These are phyloP conservation scores for Hypoxylon fuscum DNA, from an alignment of 495 filamentous ascomycete species.

Conservation along the genomic window DNA sequence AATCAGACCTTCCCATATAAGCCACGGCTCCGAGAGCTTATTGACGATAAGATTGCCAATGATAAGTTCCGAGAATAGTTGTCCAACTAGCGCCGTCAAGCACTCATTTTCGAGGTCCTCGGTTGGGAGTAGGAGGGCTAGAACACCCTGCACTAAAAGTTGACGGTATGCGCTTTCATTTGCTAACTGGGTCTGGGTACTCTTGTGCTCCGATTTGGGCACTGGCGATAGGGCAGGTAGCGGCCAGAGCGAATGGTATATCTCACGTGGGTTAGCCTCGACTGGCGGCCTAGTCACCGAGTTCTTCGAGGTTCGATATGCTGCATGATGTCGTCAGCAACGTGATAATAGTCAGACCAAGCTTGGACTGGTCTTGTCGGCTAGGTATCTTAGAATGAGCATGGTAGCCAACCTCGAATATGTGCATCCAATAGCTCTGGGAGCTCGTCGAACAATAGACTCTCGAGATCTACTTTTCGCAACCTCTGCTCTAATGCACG, in stretches of 20 bases:
- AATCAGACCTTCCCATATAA: constrained; percentile 82
- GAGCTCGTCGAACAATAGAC: constrained; percentile 86
- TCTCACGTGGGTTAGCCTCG: constrained; percentile 66
- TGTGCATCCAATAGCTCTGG: constrained; percentile 84
- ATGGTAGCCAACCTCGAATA: constrained; percentile 70
- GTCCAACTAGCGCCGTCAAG: constrained; percentile 79
- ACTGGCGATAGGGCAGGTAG: constrained; percentile 82
- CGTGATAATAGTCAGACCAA: constrained; percentile 1
- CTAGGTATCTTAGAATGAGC: constrained; percentile 5
- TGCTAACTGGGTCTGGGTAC: constrained; percentile 66
- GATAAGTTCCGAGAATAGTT: constrained; percentile 86
- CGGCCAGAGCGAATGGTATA: constrained; percentile 86
- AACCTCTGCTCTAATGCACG: constrained; percentile 85
- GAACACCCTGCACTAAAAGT: constrained; percentile 76
- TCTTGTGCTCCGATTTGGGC: constrained; percentile 64
- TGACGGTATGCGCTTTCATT: constrained; percentile 86
- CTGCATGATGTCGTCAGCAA: constrained; percentile 46
- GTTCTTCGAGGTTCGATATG: constrained; percentile 63
- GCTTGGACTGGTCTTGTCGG: constrained; percentile 1
- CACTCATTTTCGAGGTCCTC: constrained; percentile 91
- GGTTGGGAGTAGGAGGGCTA: constrained; percentile 86
- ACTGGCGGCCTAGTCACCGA: constrained; percentile 63
- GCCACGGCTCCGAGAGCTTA: constrained; percentile 82
- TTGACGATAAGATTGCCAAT: constrained; percentile 79
- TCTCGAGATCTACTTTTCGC: constrained; percentile 81